phyloP scores from a whole-genome alignment of 2,329 filamentous ascomycete species.

The Stagonosporopsis tanaceti region DNA sequence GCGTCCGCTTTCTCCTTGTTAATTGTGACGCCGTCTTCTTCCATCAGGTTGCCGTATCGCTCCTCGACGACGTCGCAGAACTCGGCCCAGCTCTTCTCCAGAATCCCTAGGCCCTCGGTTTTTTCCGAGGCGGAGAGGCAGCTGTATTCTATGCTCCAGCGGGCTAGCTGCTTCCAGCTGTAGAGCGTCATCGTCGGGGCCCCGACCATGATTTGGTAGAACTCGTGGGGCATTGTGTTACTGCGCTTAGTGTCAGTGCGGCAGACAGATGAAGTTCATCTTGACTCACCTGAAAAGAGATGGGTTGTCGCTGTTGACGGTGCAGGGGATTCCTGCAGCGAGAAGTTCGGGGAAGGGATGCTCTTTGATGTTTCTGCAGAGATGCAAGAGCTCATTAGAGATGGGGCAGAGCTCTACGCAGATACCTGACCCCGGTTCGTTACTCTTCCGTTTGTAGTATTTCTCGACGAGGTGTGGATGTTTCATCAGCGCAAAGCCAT shows the following conservation, averaged over 20 bases:
- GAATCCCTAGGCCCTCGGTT: constrained; percentile 53
- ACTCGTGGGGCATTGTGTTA: constrained; percentile 76
- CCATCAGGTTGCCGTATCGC: background rate
- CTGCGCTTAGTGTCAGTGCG: constrained; percentile 48
- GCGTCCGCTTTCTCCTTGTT: background rate
- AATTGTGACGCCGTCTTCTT: background rate
- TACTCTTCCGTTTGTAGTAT: constrained; percentile 64
- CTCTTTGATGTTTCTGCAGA: constrained; percentile 70
- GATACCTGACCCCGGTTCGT: constrained; percentile 54
- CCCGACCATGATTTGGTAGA: constrained; percentile 78
- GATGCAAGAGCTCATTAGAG: constrained; percentile 76
- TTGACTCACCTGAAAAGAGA: constrained; percentile 69
- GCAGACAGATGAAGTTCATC: background rate
- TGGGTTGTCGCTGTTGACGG: constrained; percentile 77
- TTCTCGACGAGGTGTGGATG: constrained; percentile 69
- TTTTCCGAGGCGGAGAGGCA: constrained; percentile 53
- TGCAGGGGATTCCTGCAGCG: constrained; percentile 77
- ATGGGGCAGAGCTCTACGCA: constrained; percentile 81
- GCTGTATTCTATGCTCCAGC: constrained; percentile 57
- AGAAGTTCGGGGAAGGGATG: constrained; percentile 74
- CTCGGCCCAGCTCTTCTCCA: constrained; percentile 64
- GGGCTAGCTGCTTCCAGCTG: constrained; percentile 71
- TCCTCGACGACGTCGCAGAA: constrained; percentile 63
- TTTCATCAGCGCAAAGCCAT: constrained; percentile 73
- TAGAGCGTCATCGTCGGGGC: constrained; percentile 71